Evolutionary conservation across 306 rosid species (phyloP).

Genomic region (Begonia masoniana): DNA sequence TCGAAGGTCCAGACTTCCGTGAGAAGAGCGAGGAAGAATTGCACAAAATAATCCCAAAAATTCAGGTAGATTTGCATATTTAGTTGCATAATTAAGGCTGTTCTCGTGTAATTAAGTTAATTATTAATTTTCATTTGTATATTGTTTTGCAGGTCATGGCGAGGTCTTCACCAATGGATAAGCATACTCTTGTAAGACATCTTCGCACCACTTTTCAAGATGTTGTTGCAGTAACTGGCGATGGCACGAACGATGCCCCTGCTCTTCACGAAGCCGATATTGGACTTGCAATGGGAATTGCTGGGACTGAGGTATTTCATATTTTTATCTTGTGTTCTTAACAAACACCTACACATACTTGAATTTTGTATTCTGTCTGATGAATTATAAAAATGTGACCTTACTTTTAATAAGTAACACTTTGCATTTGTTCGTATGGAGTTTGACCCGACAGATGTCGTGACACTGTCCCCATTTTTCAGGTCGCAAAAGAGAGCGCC

Average conservation of each 20-base stretch:
- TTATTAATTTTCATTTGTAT: too few relatives aligned
- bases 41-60: slow-evolving; percentile 52
- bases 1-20: slow-evolving; percentile 93
- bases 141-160: slow-evolving; percentile 67
- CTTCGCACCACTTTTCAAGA: slow-evolving; percentile 82
- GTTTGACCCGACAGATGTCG: too few relatives aligned
- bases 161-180: slow-evolving; percentile 94
- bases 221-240: slow-evolving; percentile 96
- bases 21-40: slow-evolving; percentile 64
- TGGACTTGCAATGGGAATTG: slow-evolving; percentile 98
- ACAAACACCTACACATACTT: too few relatives aligned
- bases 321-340: neutral
- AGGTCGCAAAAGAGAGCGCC: slow-evolving; percentile 99
- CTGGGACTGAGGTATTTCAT: slow-evolving; percentile 82
- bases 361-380: too few relatives aligned
- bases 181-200: slow-evolving; percentile 75
- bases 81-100: neutral
- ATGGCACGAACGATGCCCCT: slow-evolving; percentile 98
- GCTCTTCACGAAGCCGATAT: slow-evolving; percentile 99
- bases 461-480: slow-evolving; percentile 24
- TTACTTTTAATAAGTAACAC: too few relatives aligned
- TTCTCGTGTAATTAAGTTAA: too few relatives aligned
- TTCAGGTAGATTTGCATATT: slow-evolving; percentile 45
- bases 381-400: too few relatives aligned
- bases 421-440: too few relatives aligned